Percentiles rank a stretch among this genome's conserved stretches.
These are phyloP conservation scores for Ceratocystis papillata DNA, from an alignment of 2,329 filamentous ascomycete species.

Conservation along the genomic window DNA sequence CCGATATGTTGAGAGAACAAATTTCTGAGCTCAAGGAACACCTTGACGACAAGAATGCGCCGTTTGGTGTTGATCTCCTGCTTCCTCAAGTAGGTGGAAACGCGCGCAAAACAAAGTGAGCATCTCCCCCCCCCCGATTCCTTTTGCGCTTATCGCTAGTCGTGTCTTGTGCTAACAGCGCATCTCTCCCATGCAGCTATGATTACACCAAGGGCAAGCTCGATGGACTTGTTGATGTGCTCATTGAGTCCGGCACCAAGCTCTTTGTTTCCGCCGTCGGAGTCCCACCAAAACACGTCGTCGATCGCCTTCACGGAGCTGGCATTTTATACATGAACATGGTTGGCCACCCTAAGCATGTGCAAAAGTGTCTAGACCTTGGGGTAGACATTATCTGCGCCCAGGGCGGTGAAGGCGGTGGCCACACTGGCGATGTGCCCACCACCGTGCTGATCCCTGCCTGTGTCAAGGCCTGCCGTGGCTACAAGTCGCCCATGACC, in stretches of 20 bases:
- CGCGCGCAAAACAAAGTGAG: conserved; percentile 83
- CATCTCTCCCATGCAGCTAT: conserved; percentile 52
- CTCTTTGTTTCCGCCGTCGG: conserved; percentile 96
- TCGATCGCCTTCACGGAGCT: conserved; percentile 77
- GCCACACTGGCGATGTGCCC: conserved; percentile 89
- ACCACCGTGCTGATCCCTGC: conserved; percentile 88
- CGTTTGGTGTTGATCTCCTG: conserved; percentile 88
- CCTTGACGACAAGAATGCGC: conserved; percentile 79
- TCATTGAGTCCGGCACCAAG: conserved; percentile 82
- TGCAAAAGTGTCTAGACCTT: conserved; percentile 84
- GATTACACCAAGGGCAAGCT: conserved; percentile 99
- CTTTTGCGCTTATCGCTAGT: neutral
- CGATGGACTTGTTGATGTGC: conserved; percentile 74
- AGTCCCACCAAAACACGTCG: conserved; percentile 76
- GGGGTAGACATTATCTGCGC: conserved; percentile 96
- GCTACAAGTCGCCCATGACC: conserved; percentile 75
- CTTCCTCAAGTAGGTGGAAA: conserved; percentile 89
- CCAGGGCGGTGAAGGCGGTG: conserved; percentile 93
- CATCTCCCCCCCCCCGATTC: conserved; percentile 15
- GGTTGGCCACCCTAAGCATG: conserved; percentile 99
- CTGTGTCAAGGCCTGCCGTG: conserved; percentile 70
- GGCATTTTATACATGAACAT: conserved; percentile 99
- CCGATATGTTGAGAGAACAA: conserved; percentile 92
- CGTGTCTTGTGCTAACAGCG: conserved; percentile 20
- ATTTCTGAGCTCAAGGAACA: conserved; percentile 87